Evolutionary conservation across 208 protist genomes (phyloP), one percentile per base, ranked within the genome.

Genomic region (Wallacemonas sp.): DNA sequence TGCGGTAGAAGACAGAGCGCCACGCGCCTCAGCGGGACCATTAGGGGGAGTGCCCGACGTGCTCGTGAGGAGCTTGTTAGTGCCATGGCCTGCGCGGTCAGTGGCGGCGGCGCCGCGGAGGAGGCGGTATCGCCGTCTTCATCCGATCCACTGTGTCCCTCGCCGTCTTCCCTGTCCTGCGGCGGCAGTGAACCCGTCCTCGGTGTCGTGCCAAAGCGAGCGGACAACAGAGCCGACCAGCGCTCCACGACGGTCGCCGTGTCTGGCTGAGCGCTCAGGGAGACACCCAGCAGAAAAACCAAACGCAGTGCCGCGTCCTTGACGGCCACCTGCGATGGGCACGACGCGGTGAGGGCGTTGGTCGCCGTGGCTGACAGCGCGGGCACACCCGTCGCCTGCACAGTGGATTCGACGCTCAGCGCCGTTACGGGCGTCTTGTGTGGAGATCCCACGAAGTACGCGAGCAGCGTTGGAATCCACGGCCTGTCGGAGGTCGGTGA

Each of bases 1-100:
- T 57, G 50, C 15, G 50, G 50, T 13, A 57, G 30, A 4, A 57
- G 29, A 57, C 50, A 57, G 4, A 57, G 12, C 8, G 50, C 50
- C 3, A 32, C 33, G 50, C 50, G 50, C 3, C 32, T 26, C 34
- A 37, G 50, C 0, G 30, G 50, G 30, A 57, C 4, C 15, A 39
- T 10, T 13, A 57, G 5, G 10, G 50, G 45, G 24, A 30, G 17
- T 8, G 45, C 45, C 5, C 45, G 22, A 53, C 45, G 45, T 6
- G 45, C 8, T 19, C 45, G 45, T 22, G 45, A 19, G 19, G 45
- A 53, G 30, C 50, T 4, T 17, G 50, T 39, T 17, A 57, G 24
- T 26, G 32, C 17, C 3, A 57, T 17, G 30, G 30, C 50, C 3
- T 15, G 9, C 17, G 50, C 21, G n/a, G 50, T 24, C 12, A n/a